Conservation (phyloP, 179 eudicot genomes). For the Dionaea muscipula region DNA sequence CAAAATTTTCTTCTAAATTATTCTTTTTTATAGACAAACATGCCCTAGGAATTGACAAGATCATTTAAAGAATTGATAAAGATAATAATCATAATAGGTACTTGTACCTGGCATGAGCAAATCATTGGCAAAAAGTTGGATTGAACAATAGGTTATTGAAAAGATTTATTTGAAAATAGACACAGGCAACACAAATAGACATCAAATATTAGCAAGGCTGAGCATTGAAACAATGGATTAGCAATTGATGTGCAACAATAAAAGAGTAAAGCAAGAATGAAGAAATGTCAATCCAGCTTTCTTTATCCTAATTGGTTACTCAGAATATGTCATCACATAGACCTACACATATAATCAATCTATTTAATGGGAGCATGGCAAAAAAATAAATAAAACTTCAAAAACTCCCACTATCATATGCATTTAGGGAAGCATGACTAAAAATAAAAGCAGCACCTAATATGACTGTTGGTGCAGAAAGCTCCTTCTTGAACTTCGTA, state of each 20-base stretch:
- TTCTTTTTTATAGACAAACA: too few relatives aligned
- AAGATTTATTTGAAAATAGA: too few relatives aligned
- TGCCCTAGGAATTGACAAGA: too few relatives aligned
- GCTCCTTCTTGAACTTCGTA: slow-evolving; percentile 70
- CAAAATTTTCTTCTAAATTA: too few relatives aligned
- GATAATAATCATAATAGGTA: too few relatives aligned
- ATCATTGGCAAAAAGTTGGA: too few relatives aligned
- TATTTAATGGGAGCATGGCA: not conserved
- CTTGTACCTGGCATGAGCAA: too few relatives aligned
- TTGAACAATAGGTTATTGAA: too few relatives aligned
- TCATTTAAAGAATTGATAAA: too few relatives aligned
- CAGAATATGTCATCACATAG: not conserved
- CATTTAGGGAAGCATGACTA: not conserved
- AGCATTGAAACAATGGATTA: too few relatives aligned
- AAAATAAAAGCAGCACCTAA: slow-evolving; percentile 38
- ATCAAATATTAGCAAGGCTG: too few relatives aligned
- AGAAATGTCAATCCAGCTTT: not conserved
- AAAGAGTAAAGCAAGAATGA: not conserved
- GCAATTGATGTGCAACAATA: not conserved
- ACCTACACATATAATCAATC: not conserved
- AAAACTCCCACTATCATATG: not conserved
- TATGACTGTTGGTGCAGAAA: slow-evolving; percentile 55
- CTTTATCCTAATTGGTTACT: not conserved
- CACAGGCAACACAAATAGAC: too few relatives aligned
- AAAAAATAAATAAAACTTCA: not conserved